Base-by-base conservation (phyloP, 106 monocot species). In the Xerophyta viscosa region DNA sequence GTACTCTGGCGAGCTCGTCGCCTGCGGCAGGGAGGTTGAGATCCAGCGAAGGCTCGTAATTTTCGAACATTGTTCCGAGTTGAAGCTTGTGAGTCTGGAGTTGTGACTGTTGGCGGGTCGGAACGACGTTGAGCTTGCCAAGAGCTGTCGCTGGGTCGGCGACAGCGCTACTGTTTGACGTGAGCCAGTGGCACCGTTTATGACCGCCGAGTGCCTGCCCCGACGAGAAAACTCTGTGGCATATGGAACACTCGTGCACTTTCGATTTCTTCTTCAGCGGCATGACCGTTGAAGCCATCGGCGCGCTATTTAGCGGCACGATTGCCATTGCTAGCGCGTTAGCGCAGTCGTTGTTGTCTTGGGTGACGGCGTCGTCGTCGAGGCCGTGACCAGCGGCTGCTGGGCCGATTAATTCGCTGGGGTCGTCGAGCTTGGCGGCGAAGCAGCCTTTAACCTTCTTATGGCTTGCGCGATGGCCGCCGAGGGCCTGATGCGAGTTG, bases 391-490 rank as follows among this genome's bases (percentile, higher is more conserved):
- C 54, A 15, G 24, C 31, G 3, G 31, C 37, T 0, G 36, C 18
- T 20, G 24, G 15, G n/a, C n/a, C n/a, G n/a, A n/a, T n/a, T n/a
- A n/a, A n/a, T 4, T 41, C 54, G 29, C 46, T 61, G 26, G 8
- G 11, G 54, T 56, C 50, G 6, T 70, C 72, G 28, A 74, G 67
- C 52, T 64, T 67, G 6, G 77, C 73, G 5, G 84, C 83, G 51
- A 77, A 83, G 57, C 83, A 89, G 0, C 80, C 83, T 37, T 71
- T 82, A 12, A 87, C 82, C 51, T 89, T 89, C 64, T 85, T 82
- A 47, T 94, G 94, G 57, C 77, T 77, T 15, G 86, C 80, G 0
- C 86, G 65, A 62, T 86, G 86, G 4, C 86, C 86, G 11, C 86
- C 86, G 24, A 86, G 80, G 1, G 86, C 86, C 27, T 86, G 86